Evolutionary conservation across 169 alveolate genomes (phyloP).

Genomic region (Plasmodium vivax): DNA sequence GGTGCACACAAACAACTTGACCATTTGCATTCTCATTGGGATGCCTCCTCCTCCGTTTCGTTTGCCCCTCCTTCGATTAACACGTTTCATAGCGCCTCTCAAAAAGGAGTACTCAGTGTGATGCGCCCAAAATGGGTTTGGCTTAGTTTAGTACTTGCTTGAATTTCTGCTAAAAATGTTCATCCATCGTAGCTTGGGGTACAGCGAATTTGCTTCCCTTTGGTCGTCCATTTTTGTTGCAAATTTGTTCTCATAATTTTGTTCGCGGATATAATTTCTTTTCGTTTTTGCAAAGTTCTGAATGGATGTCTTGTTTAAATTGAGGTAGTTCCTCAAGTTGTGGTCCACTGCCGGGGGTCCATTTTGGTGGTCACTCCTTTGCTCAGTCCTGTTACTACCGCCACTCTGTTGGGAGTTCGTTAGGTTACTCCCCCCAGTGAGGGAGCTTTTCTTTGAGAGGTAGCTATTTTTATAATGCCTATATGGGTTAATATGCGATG

Average conservation of each 20-base stretch:
- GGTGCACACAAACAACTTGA: neutral
- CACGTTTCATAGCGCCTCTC: neutral
- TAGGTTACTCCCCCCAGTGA: neutral
- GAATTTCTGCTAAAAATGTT: constrained; percentile 42
- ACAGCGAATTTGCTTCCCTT: neutral
- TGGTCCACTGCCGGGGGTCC: neutral
- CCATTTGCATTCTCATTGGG: neutral
- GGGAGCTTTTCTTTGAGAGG: neutral
- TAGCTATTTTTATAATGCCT: neutral
- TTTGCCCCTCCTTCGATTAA: neutral
- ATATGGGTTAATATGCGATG: constrained; percentile 15
- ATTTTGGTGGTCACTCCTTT: neutral
- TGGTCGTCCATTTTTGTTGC: neutral
- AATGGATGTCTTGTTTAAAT: constrained; percentile 28
- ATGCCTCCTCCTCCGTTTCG: neutral
- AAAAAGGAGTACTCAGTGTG: no score
- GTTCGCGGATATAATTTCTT: neutral
- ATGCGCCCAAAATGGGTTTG: neutral
- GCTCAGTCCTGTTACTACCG: neutral
- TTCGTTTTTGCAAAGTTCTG: constrained; percentile 17
- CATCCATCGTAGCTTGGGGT: constrained; percentile 56
- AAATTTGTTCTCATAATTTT: neutral
- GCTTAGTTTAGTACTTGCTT: neutral
- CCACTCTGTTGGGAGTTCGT: neutral
- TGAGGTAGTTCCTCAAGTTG: constrained; percentile 9